phyloP scores from a whole-genome alignment of 495 filamentous ascomycete genomes.

The Aspergillus coremiiformis region DNA sequence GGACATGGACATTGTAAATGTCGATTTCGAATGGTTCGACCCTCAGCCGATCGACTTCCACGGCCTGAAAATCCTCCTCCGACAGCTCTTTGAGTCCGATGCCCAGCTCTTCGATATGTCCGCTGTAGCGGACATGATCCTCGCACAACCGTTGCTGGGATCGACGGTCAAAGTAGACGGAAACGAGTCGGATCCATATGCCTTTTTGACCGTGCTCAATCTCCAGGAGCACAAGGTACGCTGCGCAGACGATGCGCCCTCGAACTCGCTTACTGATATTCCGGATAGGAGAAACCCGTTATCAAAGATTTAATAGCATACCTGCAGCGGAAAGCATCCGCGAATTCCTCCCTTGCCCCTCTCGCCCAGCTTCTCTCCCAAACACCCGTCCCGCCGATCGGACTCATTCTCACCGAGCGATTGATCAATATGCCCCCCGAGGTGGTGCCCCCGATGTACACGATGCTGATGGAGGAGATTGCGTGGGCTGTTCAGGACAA shows the following conservation, averaged over 20 bases:
- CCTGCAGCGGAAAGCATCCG: slow-evolving; percentile 51
- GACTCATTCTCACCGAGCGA: slow-evolving; percentile 82
- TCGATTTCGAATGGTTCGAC: slow-evolving; percentile 98
- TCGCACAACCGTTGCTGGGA: slow-evolving; percentile 81
- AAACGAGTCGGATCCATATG: slow-evolving; percentile 89
- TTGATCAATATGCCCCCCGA: slow-evolving; percentile 92
- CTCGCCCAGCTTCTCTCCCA: slow-evolving; percentile 51
- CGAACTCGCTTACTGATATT: background rate
- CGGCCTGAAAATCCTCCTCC: slow-evolving; percentile 81
- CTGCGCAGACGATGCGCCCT: background rate
- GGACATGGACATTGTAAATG: slow-evolving; percentile 86
- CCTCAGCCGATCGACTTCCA: slow-evolving; percentile 92
- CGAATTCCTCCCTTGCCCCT: slow-evolving; percentile 45
- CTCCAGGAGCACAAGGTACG: slow-evolving; percentile 63
- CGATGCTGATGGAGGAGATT: slow-evolving; percentile 89
- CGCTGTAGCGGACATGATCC: slow-evolving; percentile 74
- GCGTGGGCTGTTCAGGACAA: slow-evolving; percentile 81
- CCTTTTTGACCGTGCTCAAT: slow-evolving; percentile 87
- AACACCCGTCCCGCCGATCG: slow-evolving; percentile 51
- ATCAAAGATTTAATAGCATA: slow-evolving; percentile 66
- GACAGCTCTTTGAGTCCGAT: slow-evolving; percentile 91
- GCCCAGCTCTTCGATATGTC: slow-evolving; percentile 78
- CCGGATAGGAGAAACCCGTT: slow-evolving; percentile 55
- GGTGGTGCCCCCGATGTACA: slow-evolving; percentile 92
- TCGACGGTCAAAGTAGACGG: slow-evolving; percentile 94